Percentiles rank a stretch among this genome's conserved stretches.
Conservation (phyloP, 176 grass and related monocot species). For the Puya raimondii region DNA sequence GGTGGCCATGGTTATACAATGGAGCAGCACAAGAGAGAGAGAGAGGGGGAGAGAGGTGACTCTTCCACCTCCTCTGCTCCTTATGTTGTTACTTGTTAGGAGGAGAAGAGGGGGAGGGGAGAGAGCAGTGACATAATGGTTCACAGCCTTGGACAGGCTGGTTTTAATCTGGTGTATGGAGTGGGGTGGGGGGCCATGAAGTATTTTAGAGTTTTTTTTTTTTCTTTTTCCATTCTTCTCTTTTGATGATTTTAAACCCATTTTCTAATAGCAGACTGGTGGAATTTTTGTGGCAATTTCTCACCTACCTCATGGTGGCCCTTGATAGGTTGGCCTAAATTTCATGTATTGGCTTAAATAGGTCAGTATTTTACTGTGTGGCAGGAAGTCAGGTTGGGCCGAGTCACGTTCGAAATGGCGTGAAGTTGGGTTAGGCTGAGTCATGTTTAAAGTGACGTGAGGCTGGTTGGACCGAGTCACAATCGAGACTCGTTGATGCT, state of each 20-base stretch:
- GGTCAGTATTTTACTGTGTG: not conserved
- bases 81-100: slow-evolving; percentile 9
- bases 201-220: slow-evolving; percentile 1
- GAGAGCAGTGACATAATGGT: slow-evolving; percentile 10
- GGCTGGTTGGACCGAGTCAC: no score
- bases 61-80: slow-evolving; percentile 6
- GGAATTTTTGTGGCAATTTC: not conserved
- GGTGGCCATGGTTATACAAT: slow-evolving; percentile 42
- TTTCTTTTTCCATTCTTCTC: not conserved
- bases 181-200: slow-evolving; percentile 19
- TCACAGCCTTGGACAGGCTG: slow-evolving; percentile 35
- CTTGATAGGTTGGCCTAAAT: not conserved
- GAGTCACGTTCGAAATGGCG: no score
- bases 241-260: slow-evolving; percentile 9
- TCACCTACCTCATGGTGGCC: not conserved
- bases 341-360: not conserved
- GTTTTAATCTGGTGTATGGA: slow-evolving; percentile 24
- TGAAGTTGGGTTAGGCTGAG: no score
- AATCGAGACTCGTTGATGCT: no score
- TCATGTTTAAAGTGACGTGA: no score
- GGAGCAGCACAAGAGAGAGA: not conserved
- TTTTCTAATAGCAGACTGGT: slow-evolving; percentile 10
- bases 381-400: no score
- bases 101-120: not conserved
- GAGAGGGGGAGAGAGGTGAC: not conserved